These are phyloP conservation scores for Vicia sativa DNA, from an alignment of 306 rosid species.

Conservation along the genomic window DNA sequence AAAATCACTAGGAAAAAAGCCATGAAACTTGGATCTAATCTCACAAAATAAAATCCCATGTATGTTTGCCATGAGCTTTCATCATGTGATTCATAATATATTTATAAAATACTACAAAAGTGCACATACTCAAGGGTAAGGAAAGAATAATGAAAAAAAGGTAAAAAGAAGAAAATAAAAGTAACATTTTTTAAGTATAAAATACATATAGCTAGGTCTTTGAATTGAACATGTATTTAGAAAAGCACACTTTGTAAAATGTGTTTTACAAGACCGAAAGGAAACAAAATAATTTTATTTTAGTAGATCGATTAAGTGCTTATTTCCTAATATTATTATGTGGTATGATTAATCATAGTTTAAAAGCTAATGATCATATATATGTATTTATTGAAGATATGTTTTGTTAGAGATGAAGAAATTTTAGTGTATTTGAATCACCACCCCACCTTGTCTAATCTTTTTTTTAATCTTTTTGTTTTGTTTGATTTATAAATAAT, in stretches of 20 bases:
- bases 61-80: slow-evolving; percentile 21
- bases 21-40: slow-evolving; percentile 43
- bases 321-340: neutral
- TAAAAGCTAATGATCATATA: too few relatives aligned
- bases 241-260: slow-evolving; percentile 24
- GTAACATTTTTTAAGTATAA: neutral
- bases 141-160: slow-evolving; percentile 17
- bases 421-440: too few relatives aligned
- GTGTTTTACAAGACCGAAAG: slow-evolving; percentile 32
- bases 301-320: slow-evolving; percentile 33
- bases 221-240: neutral
- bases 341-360: neutral
- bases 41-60: slow-evolving; percentile 10
- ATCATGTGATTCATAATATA: slow-evolving; percentile 9
- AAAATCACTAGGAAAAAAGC: slow-evolving; percentile 2
- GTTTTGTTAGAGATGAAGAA: slow-evolving; percentile 30
- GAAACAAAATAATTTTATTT: slow-evolving; percentile 30
- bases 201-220: neutral
- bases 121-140: slow-evolving; percentile 21
- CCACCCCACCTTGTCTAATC: slow-evolving; percentile 5
- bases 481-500: neutral
- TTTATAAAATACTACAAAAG: slow-evolving; percentile 11
- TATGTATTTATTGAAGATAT: neutral
- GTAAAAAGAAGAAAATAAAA: slow-evolving; percentile 24
- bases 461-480: neutral